A percentile compares a stretch with the other conserved stretches of the same genome.
These are phyloP conservation scores for Aspergillus carbonarius DNA, from an alignment of 2,329 filamentous ascomycete species.

Conservation along the genomic window DNA sequence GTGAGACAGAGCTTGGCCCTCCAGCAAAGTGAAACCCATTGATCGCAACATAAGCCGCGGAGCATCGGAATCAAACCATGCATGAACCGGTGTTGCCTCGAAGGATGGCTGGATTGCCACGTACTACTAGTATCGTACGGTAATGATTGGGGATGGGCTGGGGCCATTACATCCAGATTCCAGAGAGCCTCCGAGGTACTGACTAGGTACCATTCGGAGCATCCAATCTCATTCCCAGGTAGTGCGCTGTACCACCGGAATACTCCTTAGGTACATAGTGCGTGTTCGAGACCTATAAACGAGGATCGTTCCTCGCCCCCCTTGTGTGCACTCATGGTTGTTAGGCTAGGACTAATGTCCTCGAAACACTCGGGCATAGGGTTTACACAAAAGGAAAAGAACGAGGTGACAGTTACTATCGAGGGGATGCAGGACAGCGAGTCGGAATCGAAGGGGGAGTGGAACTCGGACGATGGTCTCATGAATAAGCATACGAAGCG, in stretches of 20 bases:
- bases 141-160: background rate
- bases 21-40: background rate
- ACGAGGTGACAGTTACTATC: background rate
- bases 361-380: background rate
- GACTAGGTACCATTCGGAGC: background rate
- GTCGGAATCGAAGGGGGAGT: background rate
- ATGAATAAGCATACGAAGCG: background rate
- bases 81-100: conserved; percentile 22
- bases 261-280: background rate
- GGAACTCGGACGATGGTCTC: background rate
- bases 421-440: background rate
- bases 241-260: background rate
- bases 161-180: background rate
- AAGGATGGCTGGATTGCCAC: conserved; percentile 5
- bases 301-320: background rate
- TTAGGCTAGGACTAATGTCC: background rate
- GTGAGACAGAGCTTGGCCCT: background rate
- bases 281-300: background rate
- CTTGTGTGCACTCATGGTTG: background rate
- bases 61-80: conserved; percentile 9
- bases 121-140: background rate
- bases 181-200: background rate
- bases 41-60: background rate
- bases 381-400: background rate
- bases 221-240: background rate